These are phyloP conservation scores for Aspergillus sp. DNA, from an alignment of 2,329 filamentous ascomycete species.

Conservation along the genomic window DNA sequence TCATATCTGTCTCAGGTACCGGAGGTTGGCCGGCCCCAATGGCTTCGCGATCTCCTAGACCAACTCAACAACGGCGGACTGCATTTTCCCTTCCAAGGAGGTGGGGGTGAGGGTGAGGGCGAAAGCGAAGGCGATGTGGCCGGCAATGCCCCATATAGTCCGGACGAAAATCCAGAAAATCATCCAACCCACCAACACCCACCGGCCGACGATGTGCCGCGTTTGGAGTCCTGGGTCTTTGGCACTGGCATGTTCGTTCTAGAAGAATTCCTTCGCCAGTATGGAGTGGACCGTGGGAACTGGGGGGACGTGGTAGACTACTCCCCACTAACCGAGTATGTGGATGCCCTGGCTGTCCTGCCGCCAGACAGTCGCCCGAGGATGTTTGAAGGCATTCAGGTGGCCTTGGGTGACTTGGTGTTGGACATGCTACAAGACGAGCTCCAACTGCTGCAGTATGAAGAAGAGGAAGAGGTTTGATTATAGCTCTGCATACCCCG, in stretches of 20 bases:
- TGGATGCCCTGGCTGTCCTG: slow-evolving; percentile 31
- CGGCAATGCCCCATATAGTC: slow-evolving; percentile 8
- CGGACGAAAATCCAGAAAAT: slow-evolving; percentile 10
- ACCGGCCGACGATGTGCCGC: slow-evolving; percentile 26
- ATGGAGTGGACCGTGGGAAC: slow-evolving; percentile 44
- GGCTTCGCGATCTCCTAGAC: slow-evolving; percentile 36
- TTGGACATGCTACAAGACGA: slow-evolving; percentile 39
- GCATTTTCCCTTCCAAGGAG: slow-evolving; percentile 23
- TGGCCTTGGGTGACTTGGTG: slow-evolving; percentile 35
- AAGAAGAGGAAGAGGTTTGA: slow-evolving; percentile 16
- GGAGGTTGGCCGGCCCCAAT: slow-evolving; percentile 33
- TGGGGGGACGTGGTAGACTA: slow-evolving; percentile 39
- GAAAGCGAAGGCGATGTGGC: slow-evolving; percentile 18
- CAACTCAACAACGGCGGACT: slow-evolving; percentile 35
- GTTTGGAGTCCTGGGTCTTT: slow-evolving; percentile 35
- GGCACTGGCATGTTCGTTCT: slow-evolving; percentile 34
- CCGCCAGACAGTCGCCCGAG: slow-evolving; percentile 25
- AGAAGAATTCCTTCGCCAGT: slow-evolving; percentile 36
- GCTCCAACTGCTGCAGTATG: slow-evolving; percentile 31
- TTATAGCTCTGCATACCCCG: neutral
- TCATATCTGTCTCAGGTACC: slow-evolving; percentile 32
- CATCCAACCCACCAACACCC: slow-evolving; percentile 19
- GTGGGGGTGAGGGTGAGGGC: neutral
- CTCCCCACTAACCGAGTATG: slow-evolving; percentile 36
- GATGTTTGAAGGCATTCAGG: slow-evolving; percentile 32